Evolutionary conservation across 305 asterid species (phyloP).

Genomic region (Rubia occidens): DNA sequence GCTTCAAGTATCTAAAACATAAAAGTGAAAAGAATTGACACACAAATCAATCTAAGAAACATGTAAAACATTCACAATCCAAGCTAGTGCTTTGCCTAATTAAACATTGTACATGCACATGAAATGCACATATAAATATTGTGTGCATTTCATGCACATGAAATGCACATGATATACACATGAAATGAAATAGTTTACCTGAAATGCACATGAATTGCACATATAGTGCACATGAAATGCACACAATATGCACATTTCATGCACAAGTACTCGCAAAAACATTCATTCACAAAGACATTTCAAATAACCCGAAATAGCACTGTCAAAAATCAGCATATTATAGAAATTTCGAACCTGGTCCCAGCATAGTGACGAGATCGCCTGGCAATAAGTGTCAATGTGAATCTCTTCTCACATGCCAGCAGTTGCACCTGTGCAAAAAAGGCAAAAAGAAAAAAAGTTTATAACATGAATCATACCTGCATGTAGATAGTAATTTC

Average conservation of each 20-base stretch:
- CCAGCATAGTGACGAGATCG: slow-evolving; percentile 98
- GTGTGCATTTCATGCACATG: background rate
- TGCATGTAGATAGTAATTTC: background rate
- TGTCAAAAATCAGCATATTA: background rate
- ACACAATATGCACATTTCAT: background rate
- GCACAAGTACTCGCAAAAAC: background rate
- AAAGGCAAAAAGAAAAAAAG: background rate
- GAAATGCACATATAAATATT: background rate
- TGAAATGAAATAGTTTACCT: no score
- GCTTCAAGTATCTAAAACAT: background rate
- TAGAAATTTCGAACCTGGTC: slow-evolving; percentile 47
- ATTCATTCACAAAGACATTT: background rate
- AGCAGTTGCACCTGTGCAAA: slow-evolving; percentile 53
- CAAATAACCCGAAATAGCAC: background rate
- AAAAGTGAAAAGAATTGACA: background rate
- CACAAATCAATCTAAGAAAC: background rate
- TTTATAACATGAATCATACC: background rate
- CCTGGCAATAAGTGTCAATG: slow-evolving; percentile 73
- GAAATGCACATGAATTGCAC: background rate
- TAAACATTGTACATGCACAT: background rate
- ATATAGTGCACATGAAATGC: background rate
- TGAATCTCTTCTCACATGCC: slow-evolving; percentile 44
- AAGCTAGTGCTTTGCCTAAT: background rate
- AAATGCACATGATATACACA: background rate
- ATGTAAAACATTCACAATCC: background rate